Percentiles rank a stretch among this genome's conserved stretches.
Evolutionary conservation across 208 protist species (phyloP).

Genomic region (Acanthamoeba castellanii): DNA sequence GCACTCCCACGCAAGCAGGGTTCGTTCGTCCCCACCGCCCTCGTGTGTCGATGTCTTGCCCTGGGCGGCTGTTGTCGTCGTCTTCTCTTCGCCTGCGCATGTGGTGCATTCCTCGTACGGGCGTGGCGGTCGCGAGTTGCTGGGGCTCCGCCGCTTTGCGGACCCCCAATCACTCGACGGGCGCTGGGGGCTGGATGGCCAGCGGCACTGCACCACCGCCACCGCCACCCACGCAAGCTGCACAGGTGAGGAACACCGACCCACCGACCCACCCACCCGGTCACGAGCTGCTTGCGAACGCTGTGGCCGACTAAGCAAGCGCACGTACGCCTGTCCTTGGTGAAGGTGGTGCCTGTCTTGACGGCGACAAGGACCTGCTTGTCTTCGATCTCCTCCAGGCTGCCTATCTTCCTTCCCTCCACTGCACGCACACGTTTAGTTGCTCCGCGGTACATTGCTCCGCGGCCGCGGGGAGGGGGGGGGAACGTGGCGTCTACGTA

Average conservation of each 20-base stretch:
- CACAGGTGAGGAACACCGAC: background rate
- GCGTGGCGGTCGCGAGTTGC: too few relatives aligned
- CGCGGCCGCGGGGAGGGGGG: too few relatives aligned
- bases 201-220: background rate
- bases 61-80: too few relatives aligned
- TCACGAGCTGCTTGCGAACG: background rate
- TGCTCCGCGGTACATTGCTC: background rate
- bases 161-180: background rate
- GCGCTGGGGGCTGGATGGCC: background rate
- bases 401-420: slow-evolving; percentile 8
- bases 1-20: too few relatives aligned
- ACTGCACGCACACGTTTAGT: background rate
- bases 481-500: background rate
- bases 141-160: background rate
- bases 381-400: slow-evolving; percentile 43
- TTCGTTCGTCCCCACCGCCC: too few relatives aligned
- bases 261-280: too few relatives aligned
- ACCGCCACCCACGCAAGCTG: background rate
- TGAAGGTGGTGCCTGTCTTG: background rate
- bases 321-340: slow-evolving; percentile 10
- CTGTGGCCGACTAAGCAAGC: background rate
- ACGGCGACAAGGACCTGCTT: slow-evolving; percentile 25
- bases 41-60: too few relatives aligned
- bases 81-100: background rate
- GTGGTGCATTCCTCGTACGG: too few relatives aligned